Evolutionary conservation across 352 stramenopile species (phyloP), one percentile per base, ranked within the genome.

Genomic region (Phytophthora citricola): DNA sequence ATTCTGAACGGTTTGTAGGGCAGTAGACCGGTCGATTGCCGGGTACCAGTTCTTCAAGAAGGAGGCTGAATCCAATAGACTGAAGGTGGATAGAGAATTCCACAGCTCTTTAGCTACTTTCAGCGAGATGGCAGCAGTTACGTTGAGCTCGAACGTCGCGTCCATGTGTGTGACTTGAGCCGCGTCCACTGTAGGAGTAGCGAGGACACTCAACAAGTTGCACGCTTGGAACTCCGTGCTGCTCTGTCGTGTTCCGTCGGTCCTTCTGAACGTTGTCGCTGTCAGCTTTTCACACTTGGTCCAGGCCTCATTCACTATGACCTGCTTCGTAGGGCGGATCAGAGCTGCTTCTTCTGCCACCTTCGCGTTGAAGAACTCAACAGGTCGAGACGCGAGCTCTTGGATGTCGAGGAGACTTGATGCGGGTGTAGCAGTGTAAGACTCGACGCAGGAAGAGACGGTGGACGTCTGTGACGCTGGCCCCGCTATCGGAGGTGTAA

Each of bases 91-190:
- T 4, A 60, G 56, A 14, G 68, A 34, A 14, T 71, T 46, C 83
- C 79, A 90, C 1, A 81, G 24, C 2, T 50, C 58, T 10, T 78
- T 45, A 2, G 83, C 80, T 1, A 75, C 48, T 1, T 75, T 75
- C 10, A 89, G 63, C 1, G 83, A 76, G 4, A 91, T 60, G 17
- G 36, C 56, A 1, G 63, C 46, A 2, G 41, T 26, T 10, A 14
- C 39, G 47, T 91, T 91, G 53, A 90, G 63, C 61, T 91, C 83
- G 38, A 91, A 91, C 8, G 65, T 73, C 26, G 57, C 68, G 43
- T 91, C 76, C 20, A 69, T 46, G 49, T 60, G 58, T 5, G 45
- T 51, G 2, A 84, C 63, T 2, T 71, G 47, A 0, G 83, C 58
- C 1, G 61, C 56, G n/a, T 58, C 29, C 3, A 73, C 11, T 1